Evolutionary conservation across 257 asterid species (phyloP), one percentile per base, ranked within the genome.

Genomic region (Solanum pimpinellifolium): DNA sequence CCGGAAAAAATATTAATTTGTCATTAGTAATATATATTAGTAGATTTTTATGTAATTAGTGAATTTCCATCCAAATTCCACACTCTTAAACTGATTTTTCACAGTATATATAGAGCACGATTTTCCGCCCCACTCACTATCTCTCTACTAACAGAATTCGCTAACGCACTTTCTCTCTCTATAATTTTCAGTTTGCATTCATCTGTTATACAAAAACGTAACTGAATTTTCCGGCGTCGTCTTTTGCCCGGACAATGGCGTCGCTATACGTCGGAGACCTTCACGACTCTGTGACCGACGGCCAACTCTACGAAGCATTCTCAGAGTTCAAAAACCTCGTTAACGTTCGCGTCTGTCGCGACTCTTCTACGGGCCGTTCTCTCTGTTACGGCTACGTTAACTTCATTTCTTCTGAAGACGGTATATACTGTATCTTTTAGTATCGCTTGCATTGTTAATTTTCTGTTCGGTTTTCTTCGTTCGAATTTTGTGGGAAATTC

Each of bases 371-470:
- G 1, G 85, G 89, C 44, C 92, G 92, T 42, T 91, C 93, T 1
- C 93, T 91, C 85, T 89, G 92, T 73, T 90, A 91, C 87, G 93
- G 91, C 83, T 91, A 91, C 87, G 92, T 90, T 41, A 91, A 91
- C 87, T 91, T 89, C 85, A 20, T 86, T 87, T 81, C 91, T 56
- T 88, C 90, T 47, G 87, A 89, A n/a, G 93, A 91, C 60, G 93
- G 93, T 91, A 46, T 27, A 80, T 80, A 47, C 85, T 73, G 2
- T 10, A 52, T 16, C n/a, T 29, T 46, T 46, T 11, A 35, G 80
- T 35, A 37, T 35, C 29, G 16, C 13, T 65, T 59, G 6, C 33
- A 41, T 13, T 25, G 65, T 21, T 39, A 31, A 18, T 65, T 66
- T 18, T 66, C 31, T 15, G 39, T 44, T 62, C 86, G 76, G 59